Evolutionary conservation across 129 eudicot genomes (phyloP), one percentile per base, ranked within the genome.

Genomic region (Sambucus nigra): DNA sequence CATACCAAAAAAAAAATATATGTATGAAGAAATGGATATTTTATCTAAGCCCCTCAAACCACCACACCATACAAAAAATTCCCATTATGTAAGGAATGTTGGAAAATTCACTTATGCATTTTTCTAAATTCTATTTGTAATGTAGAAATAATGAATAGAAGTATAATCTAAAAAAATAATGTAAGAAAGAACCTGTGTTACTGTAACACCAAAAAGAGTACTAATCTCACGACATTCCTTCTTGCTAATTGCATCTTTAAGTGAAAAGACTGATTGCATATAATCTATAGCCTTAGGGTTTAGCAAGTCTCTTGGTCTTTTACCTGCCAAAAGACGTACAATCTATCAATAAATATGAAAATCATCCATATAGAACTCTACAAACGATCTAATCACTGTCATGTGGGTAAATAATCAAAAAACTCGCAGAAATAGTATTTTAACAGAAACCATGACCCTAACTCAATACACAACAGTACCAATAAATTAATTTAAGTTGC

Each of bases 231-330:
- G 80, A 16, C 63, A 77, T 64, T 92, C 99, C 74, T 79, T 76
- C 83, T 92, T 92, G 81, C 64, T 82, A 40, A 86, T 80, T 44
- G 80, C 87, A 49, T 92, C 99, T 86, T 92, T 92, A 27, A 86
- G 63, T 41, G 96, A 77, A 66, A 92, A 92, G 29, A 92, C 69
- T 7, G 74, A 57, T 31, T 86, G 99, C 96, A 86, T 82, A 72
- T 86, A 80, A 64, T 80, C 86, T 60, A 92, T 59, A 39, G 96
- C 95, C 77, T 92, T 92, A 11, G 94, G 94, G 57, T 92, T 92
- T 38, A 92, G 64, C 56, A 86, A 76, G 73, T 92, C 99, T 58
- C 99, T 70, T 5, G 99, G 99, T 60, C 87, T 77, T 79, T 92
- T 92, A 40, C 96, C 99, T 92, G 88, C 61, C 64, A 66, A 56